Evolutionary conservation across 345 rosid genomes (phyloP).

Genomic region (Cochlearia excelsa): DNA sequence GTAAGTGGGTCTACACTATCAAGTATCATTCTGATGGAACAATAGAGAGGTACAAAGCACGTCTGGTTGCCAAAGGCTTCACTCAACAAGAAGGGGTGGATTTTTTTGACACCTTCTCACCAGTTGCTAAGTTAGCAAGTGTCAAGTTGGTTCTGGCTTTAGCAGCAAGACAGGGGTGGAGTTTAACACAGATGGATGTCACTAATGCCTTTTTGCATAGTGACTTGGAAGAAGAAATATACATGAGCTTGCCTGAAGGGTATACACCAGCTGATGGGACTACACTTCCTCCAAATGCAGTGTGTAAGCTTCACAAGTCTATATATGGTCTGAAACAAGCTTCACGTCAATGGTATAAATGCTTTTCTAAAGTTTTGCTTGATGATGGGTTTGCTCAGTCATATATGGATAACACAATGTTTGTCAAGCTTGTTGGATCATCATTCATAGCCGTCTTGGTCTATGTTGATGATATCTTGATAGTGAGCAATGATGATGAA

Average conservation of each 20-base stretch:
- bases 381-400: not conserved
- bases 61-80: not conserved
- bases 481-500: not conserved
- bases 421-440: fast-evolving
- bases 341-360: not conserved
- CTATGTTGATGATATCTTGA: not conserved
- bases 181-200: not conserved
- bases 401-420: not conserved
- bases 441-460: not conserved
- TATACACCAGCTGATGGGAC: not conserved
- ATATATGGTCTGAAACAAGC: not conserved
- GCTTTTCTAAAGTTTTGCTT: not conserved
- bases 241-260: not conserved
- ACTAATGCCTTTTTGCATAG: not conserved
- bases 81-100: not conserved
- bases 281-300: not conserved
- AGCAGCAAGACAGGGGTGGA: not conserved
- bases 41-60: not conserved
- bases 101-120: not conserved
- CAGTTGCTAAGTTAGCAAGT: not conserved
- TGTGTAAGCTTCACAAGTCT: not conserved
- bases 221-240: not conserved
- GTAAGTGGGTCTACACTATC: not conserved
- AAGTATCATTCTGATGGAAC: not conserved
- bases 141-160: not conserved